Percentiles rank a stretch among this genome's conserved stretches.
phyloP scores from a whole-genome alignment of 1,139 yeast species.

The Debaryomycetaceae sp. region DNA sequence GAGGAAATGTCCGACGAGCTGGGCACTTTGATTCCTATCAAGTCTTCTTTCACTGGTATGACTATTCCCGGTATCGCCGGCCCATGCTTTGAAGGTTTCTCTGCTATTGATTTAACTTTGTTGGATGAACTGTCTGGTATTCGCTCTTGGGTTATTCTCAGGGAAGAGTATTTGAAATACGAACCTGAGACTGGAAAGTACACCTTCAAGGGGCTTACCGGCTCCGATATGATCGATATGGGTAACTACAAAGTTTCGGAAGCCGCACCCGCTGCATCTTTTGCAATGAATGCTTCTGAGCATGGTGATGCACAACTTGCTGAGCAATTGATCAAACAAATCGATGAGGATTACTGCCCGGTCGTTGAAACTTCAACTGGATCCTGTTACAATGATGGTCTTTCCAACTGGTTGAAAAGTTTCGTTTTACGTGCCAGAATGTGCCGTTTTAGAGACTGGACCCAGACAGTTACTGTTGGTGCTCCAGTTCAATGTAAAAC shows the following conservation, averaged over 20 bases:
- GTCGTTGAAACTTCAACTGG: slow-evolving; percentile 5
- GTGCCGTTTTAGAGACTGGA: slow-evolving; percentile 1
- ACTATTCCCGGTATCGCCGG: slow-evolving; percentile 6
- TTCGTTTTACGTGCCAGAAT: slow-evolving; percentile 3
- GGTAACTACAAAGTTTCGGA: slow-evolving; percentile 4
- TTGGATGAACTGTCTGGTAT: slow-evolving; percentile 3
- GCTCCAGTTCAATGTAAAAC: slow-evolving; percentile 2
- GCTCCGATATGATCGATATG: slow-evolving; percentile 6
- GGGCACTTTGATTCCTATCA: slow-evolving; percentile 6
- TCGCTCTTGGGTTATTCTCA: slow-evolving; percentile 2
- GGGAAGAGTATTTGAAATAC: slow-evolving; percentile 2
- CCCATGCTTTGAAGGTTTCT: slow-evolving; percentile 4
- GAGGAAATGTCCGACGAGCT: slow-evolving; percentile 6
- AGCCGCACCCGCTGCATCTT: slow-evolving; percentile 4
- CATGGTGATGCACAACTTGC: slow-evolving; percentile 4
- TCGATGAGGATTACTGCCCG: slow-evolving; percentile 4
- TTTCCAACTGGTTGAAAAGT: neutral
- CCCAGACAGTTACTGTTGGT: slow-evolving; percentile 2
- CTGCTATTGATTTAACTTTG: slow-evolving; percentile 5
- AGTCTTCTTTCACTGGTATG: slow-evolving; percentile 6
- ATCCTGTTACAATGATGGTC: slow-evolving; percentile 2
- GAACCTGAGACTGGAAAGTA: slow-evolving; percentile 4
- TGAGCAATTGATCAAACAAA: slow-evolving; percentile 4
- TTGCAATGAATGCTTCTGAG: slow-evolving; percentile 5
- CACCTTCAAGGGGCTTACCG: slow-evolving; percentile 3